A percentile compares a stretch with the other conserved stretches of the same genome.
Evolutionary conservation across 768 basidiomycete species (phyloP).

Genomic region (Chiua virens): DNA sequence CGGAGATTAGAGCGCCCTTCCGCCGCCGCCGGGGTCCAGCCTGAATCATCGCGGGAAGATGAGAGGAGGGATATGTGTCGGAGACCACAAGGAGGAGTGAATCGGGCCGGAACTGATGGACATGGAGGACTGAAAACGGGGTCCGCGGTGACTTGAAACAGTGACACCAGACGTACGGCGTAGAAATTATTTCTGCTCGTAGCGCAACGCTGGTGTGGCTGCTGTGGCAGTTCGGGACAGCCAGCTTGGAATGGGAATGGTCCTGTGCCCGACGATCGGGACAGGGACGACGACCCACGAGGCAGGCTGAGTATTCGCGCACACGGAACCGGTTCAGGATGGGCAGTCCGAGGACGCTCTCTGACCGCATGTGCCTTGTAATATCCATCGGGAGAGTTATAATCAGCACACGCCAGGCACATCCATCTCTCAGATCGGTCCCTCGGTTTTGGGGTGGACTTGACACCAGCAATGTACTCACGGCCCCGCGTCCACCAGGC

Average conservation of each 20-base stretch:
- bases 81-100: too few species aligned
- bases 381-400: background rate
- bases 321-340: background rate
- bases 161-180: background rate
- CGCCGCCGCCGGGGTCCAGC: conserved; percentile 1
- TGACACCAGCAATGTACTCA: conserved; percentile 6
- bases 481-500: background rate
- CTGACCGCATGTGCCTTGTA: conserved; percentile 1
- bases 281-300: too few species aligned
- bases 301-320: background rate
- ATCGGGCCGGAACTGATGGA: too few species aligned
- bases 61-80: too few species aligned
- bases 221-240: background rate
- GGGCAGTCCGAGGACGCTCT: too few species aligned
- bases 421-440: background rate
- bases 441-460: conserved; percentile 11
- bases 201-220: background rate
- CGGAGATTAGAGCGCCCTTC: background rate
- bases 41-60: conserved; percentile 7
- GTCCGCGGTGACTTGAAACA: too few species aligned
- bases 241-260: background rate
- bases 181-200: background rate
- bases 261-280: background rate
- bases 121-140: too few species aligned
- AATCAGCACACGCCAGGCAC: conserved; percentile 11